Base-by-base conservation (phyloP, 2,329 filamentous ascomycete genomes). In the Ampelomyces quisqualis region DNA sequence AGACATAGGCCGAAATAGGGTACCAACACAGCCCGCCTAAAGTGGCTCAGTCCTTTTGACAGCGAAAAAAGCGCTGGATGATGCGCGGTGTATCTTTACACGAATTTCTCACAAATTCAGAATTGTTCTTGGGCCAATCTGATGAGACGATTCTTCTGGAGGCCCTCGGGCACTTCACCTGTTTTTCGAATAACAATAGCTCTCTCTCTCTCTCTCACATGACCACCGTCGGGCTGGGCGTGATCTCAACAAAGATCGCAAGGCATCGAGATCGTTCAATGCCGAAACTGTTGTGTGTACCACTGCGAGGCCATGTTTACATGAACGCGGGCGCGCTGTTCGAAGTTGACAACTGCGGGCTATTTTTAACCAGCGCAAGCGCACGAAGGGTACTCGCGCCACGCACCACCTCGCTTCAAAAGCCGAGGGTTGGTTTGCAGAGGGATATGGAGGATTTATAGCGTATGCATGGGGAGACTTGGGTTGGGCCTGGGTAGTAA, bases 1-100 rank as follows among this genome's bases (percentile, higher is more conserved):
- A 30, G 29, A 7, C 23, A 20, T 33, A 30, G 29, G 35, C 32
- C 38, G 40, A 35, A 32, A 33, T 39, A 40, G 45, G 28, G 43
- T 29, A n/a, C 43, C 37, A 40, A n/a, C 20, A 40, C 15, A 14
- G 24, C 24, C 22, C 26, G 24, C 17, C 32, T 23, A 27, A n/a
- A 9, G 9, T 22, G 18, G 37, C 35, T 34, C 45, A 44, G 35
- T 22, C 39, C 40, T 40, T 22, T 17, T 35, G 23, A 8, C 19
- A 32, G 34, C 24, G 29, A 40, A 34, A 22, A 28, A 24, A 26
- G 15, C 24, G 39, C 39, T 45, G 14, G 39, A 32, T 5, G 34
- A 43, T 39, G 19, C 10, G 27, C 13, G 21, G 10, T 11, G 20
- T 24, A 32, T 26, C 7, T 32, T 32, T 20, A 26, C 21, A 32